These are phyloP conservation scores for Penicillium sclerotigenum DNA, from an alignment of 2,329 filamentous ascomycete species.

Conservation along the genomic window DNA sequence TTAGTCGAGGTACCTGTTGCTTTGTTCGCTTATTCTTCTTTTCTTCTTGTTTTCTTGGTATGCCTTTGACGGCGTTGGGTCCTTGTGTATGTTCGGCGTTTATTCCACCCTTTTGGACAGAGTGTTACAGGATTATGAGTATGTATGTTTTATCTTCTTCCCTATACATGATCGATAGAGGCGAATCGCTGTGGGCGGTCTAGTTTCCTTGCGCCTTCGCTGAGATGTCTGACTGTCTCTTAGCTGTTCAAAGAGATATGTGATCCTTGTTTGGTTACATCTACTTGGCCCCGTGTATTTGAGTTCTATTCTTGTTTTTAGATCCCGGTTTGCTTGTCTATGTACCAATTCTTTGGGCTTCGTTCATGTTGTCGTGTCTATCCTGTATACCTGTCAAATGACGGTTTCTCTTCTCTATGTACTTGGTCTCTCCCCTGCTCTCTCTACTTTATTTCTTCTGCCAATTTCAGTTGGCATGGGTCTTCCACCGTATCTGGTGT, in stretches of 20 bases:
- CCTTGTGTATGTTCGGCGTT: conserved; percentile 15
- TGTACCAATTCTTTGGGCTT: conserved; percentile 12
- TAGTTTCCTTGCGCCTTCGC: conserved; percentile 6
- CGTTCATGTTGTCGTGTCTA: background rate
- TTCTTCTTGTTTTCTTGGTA: conserved; percentile 5
- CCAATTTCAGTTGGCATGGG: background rate
- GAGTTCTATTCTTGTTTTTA: background rate
- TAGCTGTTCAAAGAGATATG: background rate
- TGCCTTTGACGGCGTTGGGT: conserved; percentile 17
- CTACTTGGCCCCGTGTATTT: background rate
- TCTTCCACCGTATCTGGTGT: too few relatives aligned
- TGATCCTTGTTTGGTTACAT: background rate
- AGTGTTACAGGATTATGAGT: conserved; percentile 22
- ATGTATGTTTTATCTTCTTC: conserved; percentile 17
- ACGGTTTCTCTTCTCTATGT: background rate
- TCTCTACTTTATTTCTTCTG: background rate
- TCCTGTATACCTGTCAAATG: background rate
- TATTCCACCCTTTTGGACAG: conserved; percentile 8
- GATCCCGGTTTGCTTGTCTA: background rate
- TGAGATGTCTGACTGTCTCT: conserved; percentile 9
- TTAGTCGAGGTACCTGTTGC: conserved; percentile 22
- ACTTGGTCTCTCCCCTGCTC: background rate
- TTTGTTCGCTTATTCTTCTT: background rate
- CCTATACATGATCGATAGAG: conserved; percentile 23
- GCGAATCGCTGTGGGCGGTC: conserved; percentile 3